A percentile compares a stretch with the other conserved stretches of the same genome.
Evolutionary conservation across 2,329 filamentous ascomycete genomes (phyloP).

Genomic region (Pseudogymnoascus sp.): DNA sequence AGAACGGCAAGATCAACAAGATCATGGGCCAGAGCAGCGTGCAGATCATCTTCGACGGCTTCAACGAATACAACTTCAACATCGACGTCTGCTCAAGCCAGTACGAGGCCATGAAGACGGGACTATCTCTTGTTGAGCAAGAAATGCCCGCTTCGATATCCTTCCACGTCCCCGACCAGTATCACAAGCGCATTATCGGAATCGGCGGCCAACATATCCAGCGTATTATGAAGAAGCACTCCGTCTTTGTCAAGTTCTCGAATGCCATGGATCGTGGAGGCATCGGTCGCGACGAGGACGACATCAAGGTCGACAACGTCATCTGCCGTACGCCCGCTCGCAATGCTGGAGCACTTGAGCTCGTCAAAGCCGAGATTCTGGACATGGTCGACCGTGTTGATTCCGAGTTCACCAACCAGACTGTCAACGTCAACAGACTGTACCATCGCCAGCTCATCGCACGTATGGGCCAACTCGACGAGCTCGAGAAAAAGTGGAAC

Average conservation of each 20-base stretch:
- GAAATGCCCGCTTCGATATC: constrained; percentile 99
- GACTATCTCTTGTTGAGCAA: constrained; percentile 87
- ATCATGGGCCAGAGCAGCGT: constrained; percentile 99
- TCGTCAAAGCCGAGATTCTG: constrained; percentile 98
- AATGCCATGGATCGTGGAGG: constrained; percentile 96
- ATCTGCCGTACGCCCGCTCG: constrained; percentile 96
- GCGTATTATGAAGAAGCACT: constrained; percentile 99
- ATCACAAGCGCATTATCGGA: constrained; percentile 98
- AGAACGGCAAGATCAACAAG: constrained; percentile 99
- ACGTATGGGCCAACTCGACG: constrained; percentile 82
- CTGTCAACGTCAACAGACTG: constrained; percentile 86
- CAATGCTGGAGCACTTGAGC: constrained; percentile 91
- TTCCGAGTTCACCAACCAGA: constrained; percentile 92
- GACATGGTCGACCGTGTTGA: constrained; percentile 90
- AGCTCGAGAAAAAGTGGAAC: constrained; percentile 98
- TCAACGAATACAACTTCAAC: constrained; percentile 99
- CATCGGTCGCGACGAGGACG: constrained; percentile 91
- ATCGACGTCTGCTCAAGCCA: constrained; percentile 91
- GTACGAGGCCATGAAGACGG: constrained; percentile 92
- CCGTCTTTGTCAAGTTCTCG: constrained; percentile 98
- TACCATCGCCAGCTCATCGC: constrained; percentile 92
- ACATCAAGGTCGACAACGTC: constrained; percentile 97
- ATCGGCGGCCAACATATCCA: constrained; percentile 98
- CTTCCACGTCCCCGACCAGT: constrained; percentile 97
- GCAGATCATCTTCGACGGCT: constrained; percentile 97